phyloP scores from a whole-genome alignment of 140 eudicot species.

The Senecio squalidus region DNA sequence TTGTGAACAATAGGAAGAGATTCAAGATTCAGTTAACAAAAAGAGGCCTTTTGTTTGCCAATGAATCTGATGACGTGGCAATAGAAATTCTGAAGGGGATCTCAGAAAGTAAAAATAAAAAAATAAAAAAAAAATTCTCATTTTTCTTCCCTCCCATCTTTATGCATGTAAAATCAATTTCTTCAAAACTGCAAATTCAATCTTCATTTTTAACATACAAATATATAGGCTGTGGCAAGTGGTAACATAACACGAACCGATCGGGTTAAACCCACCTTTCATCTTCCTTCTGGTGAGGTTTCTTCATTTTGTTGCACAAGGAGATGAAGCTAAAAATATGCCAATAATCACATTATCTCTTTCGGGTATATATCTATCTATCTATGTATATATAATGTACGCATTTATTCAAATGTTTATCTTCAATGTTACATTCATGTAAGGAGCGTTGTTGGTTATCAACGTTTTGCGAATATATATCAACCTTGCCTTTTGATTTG shows the following conservation, averaged over 20 bases:
- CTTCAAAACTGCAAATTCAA: conserved; percentile 6
- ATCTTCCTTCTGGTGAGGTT: conserved; percentile 15
- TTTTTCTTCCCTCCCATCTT: not conserved
- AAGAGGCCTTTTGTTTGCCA: conserved; percentile 11
- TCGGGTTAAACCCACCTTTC: not conserved
- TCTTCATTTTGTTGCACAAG: conserved; percentile 12
- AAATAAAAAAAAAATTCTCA: too few relatives aligned
- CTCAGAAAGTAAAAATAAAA: not conserved
- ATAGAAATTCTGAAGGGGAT: conserved; percentile 8
- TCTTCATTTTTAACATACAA: not conserved
- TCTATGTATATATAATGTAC: not conserved
- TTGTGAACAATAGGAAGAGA: conserved; percentile 7
- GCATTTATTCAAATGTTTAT: not conserved
- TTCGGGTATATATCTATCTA: conserved; percentile 2
- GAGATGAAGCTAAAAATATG: conserved; percentile 7
- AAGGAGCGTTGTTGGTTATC: too few relatives aligned
- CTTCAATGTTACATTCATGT: too few relatives aligned
- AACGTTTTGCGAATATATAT: too few relatives aligned
- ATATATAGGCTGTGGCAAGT: not conserved
- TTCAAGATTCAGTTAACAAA: not conserved
- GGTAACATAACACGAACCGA: not conserved
- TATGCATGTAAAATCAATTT: not conserved
- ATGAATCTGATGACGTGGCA: conserved; percentile 20
- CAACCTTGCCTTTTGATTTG: not conserved
- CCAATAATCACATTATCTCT: conserved; percentile 6